Evolutionary conservation across 2,329 filamentous ascomycete genomes (phyloP).

Genomic region (Curvularia sp.): DNA sequence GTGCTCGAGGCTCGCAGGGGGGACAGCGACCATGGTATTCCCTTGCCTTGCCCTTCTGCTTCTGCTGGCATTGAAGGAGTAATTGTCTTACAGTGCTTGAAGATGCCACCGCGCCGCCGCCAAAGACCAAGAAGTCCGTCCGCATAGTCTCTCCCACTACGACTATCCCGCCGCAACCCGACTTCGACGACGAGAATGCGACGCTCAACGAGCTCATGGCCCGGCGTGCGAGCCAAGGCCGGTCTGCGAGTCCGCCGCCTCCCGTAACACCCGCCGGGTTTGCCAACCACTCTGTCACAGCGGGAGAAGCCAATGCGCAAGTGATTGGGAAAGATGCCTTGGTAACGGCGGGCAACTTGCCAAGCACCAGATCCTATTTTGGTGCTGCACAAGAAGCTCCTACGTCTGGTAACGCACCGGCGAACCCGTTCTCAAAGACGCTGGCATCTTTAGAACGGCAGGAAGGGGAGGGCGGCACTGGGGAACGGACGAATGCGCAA

Average conservation of each 20-base stretch:
- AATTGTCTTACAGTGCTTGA: constrained; percentile 46
- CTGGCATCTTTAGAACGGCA: constrained; percentile 48
- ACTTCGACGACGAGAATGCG: constrained; percentile 32
- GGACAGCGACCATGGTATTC: constrained; percentile 45
- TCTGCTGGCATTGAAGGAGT: constrained; percentile 39
- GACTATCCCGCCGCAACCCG: constrained; percentile 47
- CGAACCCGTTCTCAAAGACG: constrained; percentile 51
- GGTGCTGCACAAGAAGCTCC: constrained; percentile 22
- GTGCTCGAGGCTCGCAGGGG: constrained; percentile 29
- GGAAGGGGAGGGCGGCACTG: constrained; percentile 28
- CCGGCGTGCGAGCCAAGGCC: constrained; percentile 24
- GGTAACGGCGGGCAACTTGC: constrained; percentile 32
- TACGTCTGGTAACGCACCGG: constrained; percentile 34
- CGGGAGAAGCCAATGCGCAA: constrained; percentile 24
- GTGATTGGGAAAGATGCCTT: constrained; percentile 33
- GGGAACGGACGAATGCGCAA: constrained; percentile 40
- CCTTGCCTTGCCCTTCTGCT: constrained; percentile 31
- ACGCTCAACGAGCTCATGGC: constrained; percentile 26
- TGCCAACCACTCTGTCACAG: constrained; percentile 26
- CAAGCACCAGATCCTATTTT: constrained; percentile 32
- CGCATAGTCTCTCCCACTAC: constrained; percentile 58
- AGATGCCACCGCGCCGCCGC: constrained; percentile 29
- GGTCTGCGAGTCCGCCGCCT: constrained; percentile 28
- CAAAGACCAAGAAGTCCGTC: constrained; percentile 66
- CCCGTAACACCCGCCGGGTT: constrained; percentile 27